These are phyloP conservation scores for Vigna hirtella DNA, from an alignment of 306 rosid genomes.

Conservation along the genomic window DNA sequence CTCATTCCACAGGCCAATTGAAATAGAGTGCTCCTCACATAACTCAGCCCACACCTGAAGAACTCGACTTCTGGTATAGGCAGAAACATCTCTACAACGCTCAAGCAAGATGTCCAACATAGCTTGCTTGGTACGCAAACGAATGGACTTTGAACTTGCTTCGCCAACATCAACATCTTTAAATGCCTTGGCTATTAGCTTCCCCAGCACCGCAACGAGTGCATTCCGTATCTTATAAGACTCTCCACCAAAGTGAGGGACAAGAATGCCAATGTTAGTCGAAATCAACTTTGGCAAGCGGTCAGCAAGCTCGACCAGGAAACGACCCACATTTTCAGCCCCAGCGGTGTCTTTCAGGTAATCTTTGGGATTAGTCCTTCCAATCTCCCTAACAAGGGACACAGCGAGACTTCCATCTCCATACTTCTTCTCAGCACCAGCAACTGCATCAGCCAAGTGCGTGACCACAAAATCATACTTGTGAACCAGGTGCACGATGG, in stretches of 20 bases:
- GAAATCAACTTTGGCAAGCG: conserved; percentile 88
- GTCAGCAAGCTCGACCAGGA: conserved; percentile 88
- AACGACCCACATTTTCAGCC: conserved; percentile 92
- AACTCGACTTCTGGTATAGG: conserved; percentile 94
- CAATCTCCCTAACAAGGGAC: conserved; percentile 84
- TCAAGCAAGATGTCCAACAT: conserved; percentile 96
- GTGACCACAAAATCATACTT: conserved; percentile 88
- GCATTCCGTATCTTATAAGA: conserved; percentile 94
- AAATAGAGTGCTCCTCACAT: conserved; percentile 87
- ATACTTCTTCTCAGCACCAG: conserved; percentile 83
- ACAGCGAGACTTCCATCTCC: conserved; percentile 85
- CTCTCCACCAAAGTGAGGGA: conserved; percentile 97
- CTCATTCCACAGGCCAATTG: conserved; percentile 98
- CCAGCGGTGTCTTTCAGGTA: conserved; percentile 86
- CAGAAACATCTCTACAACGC: conserved; percentile 97
- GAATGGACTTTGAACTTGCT: conserved; percentile 74
- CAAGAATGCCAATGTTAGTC: conserved; percentile 83
- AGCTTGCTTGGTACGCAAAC: conserved; percentile 93
- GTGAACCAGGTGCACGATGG: conserved; percentile 88
- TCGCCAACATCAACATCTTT: conserved; percentile 85
- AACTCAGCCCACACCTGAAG: conserved; percentile 98
- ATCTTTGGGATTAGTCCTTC: conserved; percentile 92
- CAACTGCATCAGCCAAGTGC: conserved; percentile 85
- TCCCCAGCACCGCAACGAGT: conserved; percentile 87
- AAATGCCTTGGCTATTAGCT: conserved; percentile 83